A percentile compares a stretch with the other conserved stretches of the same genome.
These are phyloP conservation scores for Corymbia citriodora DNA, from an alignment of 441 rosid species.

Conservation along the genomic window DNA sequence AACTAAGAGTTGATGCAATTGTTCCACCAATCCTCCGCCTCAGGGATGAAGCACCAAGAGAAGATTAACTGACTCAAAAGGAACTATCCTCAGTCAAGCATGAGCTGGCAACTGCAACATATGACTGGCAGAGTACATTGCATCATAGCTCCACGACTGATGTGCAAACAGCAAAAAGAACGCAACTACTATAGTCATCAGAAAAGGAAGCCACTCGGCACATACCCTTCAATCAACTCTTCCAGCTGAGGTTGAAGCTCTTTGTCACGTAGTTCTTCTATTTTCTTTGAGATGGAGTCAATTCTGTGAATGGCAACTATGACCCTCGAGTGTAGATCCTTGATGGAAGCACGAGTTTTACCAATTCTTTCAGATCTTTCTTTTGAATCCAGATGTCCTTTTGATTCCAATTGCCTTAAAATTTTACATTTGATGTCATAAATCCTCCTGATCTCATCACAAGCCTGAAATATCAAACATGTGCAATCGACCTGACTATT, in stretches of 20 bases:
- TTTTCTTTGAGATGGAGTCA: conserved; percentile 44
- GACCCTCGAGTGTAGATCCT: conserved; percentile 33
- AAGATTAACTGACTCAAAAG: not conserved
- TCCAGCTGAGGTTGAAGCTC: conserved; percentile 56
- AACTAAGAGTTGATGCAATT: not conserved
- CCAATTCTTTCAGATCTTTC: conserved; percentile 14
- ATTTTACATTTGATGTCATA: conserved; percentile 34
- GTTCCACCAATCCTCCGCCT: not conserved
- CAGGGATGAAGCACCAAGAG: not conserved
- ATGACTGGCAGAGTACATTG: not conserved
- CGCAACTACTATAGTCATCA: not conserved
- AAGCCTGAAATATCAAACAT: conserved; percentile 26
- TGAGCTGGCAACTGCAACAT: not conserved
- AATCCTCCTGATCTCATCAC: conserved; percentile 31
- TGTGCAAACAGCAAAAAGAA: not conserved
- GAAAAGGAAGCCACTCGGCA: not conserved
- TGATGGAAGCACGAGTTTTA: conserved; percentile 28
- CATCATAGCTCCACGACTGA: not conserved
- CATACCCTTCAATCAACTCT: conserved; percentile 56
- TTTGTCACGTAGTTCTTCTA: conserved; percentile 49
- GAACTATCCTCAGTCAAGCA: not conserved
- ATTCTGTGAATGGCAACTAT: conserved; percentile 36
- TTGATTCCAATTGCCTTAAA: conserved; percentile 11
- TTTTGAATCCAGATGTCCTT: not conserved
- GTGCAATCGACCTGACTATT: not conserved